Percentiles rank a stretch among this genome's conserved stretches.
These are phyloP conservation scores for Populus trichocarpa DNA, from an alignment of 441 rosid species.

Conservation along the genomic window DNA sequence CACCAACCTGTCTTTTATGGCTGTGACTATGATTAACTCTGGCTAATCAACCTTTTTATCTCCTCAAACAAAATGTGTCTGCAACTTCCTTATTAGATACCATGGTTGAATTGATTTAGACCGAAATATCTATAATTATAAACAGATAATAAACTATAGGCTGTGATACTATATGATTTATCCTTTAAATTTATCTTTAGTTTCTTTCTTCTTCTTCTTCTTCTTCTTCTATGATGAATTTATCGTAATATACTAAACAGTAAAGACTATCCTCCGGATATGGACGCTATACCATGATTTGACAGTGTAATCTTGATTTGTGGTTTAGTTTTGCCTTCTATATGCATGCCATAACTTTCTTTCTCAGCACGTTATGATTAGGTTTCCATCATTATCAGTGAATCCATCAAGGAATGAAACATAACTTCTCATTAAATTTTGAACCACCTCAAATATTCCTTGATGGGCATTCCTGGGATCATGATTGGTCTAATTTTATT, in stretches of 20 bases:
- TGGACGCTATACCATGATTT: constrained; percentile 2
- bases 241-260: constrained; percentile 6
- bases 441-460: neutral
- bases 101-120: too few species aligned
- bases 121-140: too few species aligned
- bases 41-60: too few species aligned
- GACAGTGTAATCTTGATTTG: constrained; percentile 15
- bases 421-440: constrained; percentile 11
- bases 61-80: too few species aligned
- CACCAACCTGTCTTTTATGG: too few species aligned
- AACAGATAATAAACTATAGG: too few species aligned
- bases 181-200: too few species aligned
- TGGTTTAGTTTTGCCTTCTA: constrained; percentile 17
- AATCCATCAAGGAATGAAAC: constrained; percentile 6
- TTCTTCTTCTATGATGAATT: too few species aligned
- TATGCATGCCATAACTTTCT: constrained; percentile 5
- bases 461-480: neutral
- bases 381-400: constrained; percentile 20
- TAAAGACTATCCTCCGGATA: neutral
- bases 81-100: too few species aligned
- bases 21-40: too few species aligned
- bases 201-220: neutral
- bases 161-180: too few species aligned
- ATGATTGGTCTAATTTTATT: constrained; percentile 6
- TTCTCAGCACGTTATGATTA: constrained; percentile 14